These are phyloP conservation scores for Westerdykella aurantiaca DNA, from an alignment of 2,329 filamentous ascomycete species.

Conservation along the genomic window DNA sequence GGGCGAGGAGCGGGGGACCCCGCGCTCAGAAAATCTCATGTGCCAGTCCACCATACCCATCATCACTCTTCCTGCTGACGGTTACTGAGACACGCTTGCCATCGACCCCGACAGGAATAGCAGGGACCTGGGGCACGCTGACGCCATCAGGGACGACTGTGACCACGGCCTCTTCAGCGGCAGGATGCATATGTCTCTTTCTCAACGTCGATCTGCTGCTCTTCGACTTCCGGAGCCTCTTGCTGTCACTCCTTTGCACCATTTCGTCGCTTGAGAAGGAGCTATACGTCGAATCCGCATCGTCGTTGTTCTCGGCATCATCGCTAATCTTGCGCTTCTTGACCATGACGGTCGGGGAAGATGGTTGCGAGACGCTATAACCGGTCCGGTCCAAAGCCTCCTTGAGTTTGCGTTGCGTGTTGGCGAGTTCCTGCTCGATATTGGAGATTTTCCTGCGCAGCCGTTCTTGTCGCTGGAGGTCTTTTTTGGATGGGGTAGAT, in stretches of 20 bases:
- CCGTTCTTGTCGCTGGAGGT: constrained; percentile 53
- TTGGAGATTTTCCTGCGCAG: constrained; percentile 56
- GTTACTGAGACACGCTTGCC: constrained; percentile 10
- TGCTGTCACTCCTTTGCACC: no score
- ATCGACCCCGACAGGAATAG: constrained; percentile 18
- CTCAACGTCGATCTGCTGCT: constrained; percentile 5
- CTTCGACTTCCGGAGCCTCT: no score
- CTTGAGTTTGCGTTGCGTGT: constrained; percentile 7
- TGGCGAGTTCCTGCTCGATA: constrained; percentile 53
- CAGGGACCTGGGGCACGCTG: constrained; percentile 24
- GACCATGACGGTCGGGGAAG: no score
- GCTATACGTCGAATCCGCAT: no score
- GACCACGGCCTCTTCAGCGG: constrained; percentile 16
- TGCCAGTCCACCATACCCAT: constrained; percentile 29
- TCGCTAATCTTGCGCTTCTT: no score
- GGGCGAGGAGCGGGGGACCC: no score
- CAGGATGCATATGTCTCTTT: constrained; percentile 13
- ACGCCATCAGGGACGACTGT: constrained; percentile 26
- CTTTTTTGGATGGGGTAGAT: constrained; percentile 50
- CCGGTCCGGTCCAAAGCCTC: no score
- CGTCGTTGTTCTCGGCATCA: no score
- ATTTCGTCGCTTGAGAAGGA: no score
- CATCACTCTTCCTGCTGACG: constrained; percentile 9
- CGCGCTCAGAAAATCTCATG: constrained; percentile 33
- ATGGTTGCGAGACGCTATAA: no score